phyloP scores from a whole-genome alignment of 1,139 yeast species.

The Kodamaea plutei region DNA sequence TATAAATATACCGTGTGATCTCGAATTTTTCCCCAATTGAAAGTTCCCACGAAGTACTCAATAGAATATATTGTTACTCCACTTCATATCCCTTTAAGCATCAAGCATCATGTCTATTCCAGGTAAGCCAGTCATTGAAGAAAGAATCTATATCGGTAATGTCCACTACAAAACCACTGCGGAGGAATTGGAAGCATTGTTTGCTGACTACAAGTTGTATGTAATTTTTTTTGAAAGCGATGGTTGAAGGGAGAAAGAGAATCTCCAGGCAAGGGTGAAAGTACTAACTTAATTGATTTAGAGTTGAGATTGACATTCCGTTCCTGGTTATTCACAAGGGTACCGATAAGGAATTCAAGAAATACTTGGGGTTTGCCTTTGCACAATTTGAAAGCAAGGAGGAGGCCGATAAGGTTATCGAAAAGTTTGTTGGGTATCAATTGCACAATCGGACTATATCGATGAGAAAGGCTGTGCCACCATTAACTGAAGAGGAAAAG shows the following conservation, averaged over 20 bases:
- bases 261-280: too few species aligned
- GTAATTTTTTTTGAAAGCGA: too few species aligned
- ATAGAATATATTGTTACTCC: too few species aligned
- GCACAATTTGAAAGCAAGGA: slow-evolving; percentile 43
- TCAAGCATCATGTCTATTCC: too few species aligned
- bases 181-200: slow-evolving; percentile 45
- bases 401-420: slow-evolving; percentile 48
- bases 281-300: slow-evolving; percentile 8
- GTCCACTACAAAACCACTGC: slow-evolving; percentile 53
- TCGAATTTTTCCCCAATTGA: too few species aligned
- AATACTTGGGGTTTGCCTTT: slow-evolving; percentile 52
- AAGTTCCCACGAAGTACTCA: too few species aligned
- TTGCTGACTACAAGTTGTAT: slow-evolving; percentile 38
- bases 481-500: slow-evolving; percentile 48
- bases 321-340: slow-evolving; percentile 32
- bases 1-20: too few species aligned
- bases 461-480: slow-evolving; percentile 50
- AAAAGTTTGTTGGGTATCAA: slow-evolving; percentile 38
- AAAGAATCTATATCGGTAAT: slow-evolving; percentile 47
- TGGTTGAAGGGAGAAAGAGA: too few species aligned
- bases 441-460: slow-evolving; percentile 46
- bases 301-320: slow-evolving; percentile 37
- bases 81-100: too few species aligned
- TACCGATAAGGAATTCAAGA: slow-evolving; percentile 27
- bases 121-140: slow-evolving; percentile 36